Percentiles rank a stretch among this genome's conserved stretches.
phyloP scores from a whole-genome alignment of 2,329 filamentous ascomycete genomes.

The Cryphonectria parasitica region DNA sequence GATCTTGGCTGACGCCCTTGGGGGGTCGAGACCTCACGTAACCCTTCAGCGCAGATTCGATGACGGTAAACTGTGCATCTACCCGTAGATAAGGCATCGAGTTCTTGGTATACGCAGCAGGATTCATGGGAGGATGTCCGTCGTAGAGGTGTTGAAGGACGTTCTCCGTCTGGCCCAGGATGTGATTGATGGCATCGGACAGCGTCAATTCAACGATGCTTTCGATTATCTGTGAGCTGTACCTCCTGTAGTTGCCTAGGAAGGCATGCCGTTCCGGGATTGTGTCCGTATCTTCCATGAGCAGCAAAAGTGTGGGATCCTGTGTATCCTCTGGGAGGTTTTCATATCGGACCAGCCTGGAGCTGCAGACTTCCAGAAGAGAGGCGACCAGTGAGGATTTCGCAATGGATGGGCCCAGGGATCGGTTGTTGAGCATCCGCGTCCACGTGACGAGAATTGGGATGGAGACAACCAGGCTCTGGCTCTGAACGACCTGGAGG shows the following conservation, averaged over 20 bases:
- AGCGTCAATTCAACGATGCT: slow-evolving; percentile 80
- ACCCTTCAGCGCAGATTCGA: slow-evolving; percentile 86
- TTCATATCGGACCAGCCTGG: slow-evolving; percentile 86
- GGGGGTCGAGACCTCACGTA: slow-evolving; percentile 74
- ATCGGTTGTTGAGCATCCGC: slow-evolving; percentile 72
- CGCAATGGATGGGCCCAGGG: slow-evolving; percentile 67
- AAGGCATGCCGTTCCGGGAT: slow-evolving; percentile 93
- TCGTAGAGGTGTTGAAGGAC: slow-evolving; percentile 77
- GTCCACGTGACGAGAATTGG: slow-evolving; percentile 91
- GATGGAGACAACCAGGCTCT: slow-evolving; percentile 91
- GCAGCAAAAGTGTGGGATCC: slow-evolving; percentile 77
- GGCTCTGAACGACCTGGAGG: slow-evolving; percentile 76
- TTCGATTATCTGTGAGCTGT: slow-evolving; percentile 86
- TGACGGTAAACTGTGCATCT: slow-evolving; percentile 87
- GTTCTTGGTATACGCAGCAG: slow-evolving; percentile 66
- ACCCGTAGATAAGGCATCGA: slow-evolving; percentile 76
- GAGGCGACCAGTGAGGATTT: slow-evolving; percentile 70
- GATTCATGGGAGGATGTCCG: slow-evolving; percentile 67
- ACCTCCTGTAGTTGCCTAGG: slow-evolving; percentile 91
- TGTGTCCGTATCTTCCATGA: slow-evolving; percentile 94
- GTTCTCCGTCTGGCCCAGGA: slow-evolving; percentile 77
- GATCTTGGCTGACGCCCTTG: slow-evolving; percentile 20
- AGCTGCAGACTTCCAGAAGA: slow-evolving; percentile 80
- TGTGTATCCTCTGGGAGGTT: slow-evolving; percentile 79
- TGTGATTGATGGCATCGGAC: slow-evolving; percentile 83